These are phyloP conservation scores for Marasmius oreades DNA, from an alignment of 1,284 basidiomycete genomes.

Conservation along the genomic window DNA sequence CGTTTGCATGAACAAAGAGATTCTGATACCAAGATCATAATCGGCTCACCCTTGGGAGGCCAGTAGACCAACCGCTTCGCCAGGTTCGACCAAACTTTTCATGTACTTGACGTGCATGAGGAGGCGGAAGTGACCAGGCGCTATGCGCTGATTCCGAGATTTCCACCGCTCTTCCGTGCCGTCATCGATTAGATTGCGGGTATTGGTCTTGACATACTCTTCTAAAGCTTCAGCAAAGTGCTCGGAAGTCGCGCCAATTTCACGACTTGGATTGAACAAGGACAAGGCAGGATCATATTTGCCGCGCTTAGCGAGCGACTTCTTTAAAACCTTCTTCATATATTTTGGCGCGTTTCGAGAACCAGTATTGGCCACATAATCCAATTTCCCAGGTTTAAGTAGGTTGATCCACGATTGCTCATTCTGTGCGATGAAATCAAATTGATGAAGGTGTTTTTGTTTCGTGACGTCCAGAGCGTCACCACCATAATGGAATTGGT, in stretches of 20 bases:
- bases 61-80: slow-evolving; percentile 95
- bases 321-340: slow-evolving; percentile 92
- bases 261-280: slow-evolving; percentile 74
- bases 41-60: slow-evolving; percentile 90
- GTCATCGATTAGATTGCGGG: slow-evolving; percentile 66
- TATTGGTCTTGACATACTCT: slow-evolving; percentile 80
- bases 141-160: slow-evolving; percentile 47
- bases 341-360: slow-evolving; percentile 68
- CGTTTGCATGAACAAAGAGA: neutral
- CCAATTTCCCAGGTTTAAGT: slow-evolving; percentile 65
- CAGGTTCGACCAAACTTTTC: slow-evolving; percentile 92
- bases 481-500: slow-evolving; percentile 98
- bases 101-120: slow-evolving; percentile 92
- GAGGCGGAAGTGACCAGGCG: slow-evolving; percentile 64
- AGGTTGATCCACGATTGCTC: slow-evolving; percentile 76
- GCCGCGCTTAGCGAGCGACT: slow-evolving; percentile 45
- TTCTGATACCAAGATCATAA: neutral
- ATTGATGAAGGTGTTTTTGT: slow-evolving; percentile 88
- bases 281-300: slow-evolving; percentile 75
- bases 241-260: slow-evolving; percentile 92
- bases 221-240: slow-evolving; percentile 83
- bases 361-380: slow-evolving; percentile 60
- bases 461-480: slow-evolving; percentile 97
- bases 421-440: slow-evolving; percentile 93
- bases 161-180: slow-evolving; percentile 47